Evolutionary conservation across 768 basidiomycete genomes (phyloP).

Genomic region (Amanita rubescens): DNA sequence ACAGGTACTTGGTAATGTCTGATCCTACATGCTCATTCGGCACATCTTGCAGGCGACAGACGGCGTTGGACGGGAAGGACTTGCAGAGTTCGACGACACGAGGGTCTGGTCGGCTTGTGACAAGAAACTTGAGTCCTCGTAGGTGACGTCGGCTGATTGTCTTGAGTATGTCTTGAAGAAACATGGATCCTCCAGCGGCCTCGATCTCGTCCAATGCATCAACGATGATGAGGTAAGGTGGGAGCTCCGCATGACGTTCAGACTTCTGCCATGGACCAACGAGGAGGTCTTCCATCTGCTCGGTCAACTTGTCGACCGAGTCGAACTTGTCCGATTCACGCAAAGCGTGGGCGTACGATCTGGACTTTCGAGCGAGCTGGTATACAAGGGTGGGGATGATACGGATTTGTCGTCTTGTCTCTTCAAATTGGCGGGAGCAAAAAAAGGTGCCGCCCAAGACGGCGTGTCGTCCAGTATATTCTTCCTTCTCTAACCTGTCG

Average conservation of each 20-base stretch:
- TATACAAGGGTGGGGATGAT: slow-evolving; percentile 20
- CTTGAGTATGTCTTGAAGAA: slow-evolving; percentile 14
- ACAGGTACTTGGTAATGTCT: slow-evolving; percentile 6
- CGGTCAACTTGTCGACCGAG: slow-evolving; percentile 3
- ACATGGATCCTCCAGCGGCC: slow-evolving; percentile 7
- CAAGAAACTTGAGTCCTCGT: slow-evolving; percentile 16
- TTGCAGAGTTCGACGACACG: slow-evolving; percentile 10
- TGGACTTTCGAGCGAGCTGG: slow-evolving; percentile 17
- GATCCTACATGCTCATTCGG: slow-evolving; percentile 2
- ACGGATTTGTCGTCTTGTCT: slow-evolving; percentile 10
- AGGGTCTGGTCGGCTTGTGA: slow-evolving; percentile 16
- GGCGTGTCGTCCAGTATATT: slow-evolving; percentile 4
- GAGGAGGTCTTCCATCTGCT: slow-evolving; percentile 15
- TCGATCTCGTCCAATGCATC: slow-evolving; percentile 21
- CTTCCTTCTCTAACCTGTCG: slow-evolving; percentile 5
- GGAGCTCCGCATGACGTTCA: neutral
- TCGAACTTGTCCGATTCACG: slow-evolving; percentile 5
- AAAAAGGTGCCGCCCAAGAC: slow-evolving; percentile 22
- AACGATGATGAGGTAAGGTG: slow-evolving; percentile 15
- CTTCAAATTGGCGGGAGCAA: slow-evolving; percentile 19
- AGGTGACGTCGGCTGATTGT: slow-evolving; percentile 7
- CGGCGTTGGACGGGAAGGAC: slow-evolving; percentile 7
- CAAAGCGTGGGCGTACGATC: slow-evolving; percentile 15
- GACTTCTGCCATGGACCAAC: slow-evolving; percentile 15
- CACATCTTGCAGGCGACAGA: slow-evolving; percentile 12